A percentile compares a stretch with the other conserved stretches of the same genome.
Conservation (phyloP, 371 early-diverging fungal genomes). For the Apophysomyces variabilis region DNA sequence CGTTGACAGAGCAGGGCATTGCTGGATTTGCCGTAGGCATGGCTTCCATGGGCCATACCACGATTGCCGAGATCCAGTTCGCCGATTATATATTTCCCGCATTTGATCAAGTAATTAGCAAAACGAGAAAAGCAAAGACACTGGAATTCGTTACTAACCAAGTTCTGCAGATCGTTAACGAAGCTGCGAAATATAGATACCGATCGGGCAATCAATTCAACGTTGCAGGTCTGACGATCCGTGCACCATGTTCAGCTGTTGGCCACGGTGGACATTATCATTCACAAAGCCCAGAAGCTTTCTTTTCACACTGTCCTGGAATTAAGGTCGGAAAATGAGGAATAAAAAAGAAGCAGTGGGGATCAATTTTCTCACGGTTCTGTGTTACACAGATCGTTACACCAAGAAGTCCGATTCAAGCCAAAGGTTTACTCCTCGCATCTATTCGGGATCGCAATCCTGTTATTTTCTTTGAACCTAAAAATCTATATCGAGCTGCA, state of each 20-base stretch:
- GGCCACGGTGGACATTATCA: slow-evolving; percentile 98
- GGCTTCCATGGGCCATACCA: slow-evolving; percentile 96
- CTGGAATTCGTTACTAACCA: slow-evolving; percentile 11
- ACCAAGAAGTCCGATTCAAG: slow-evolving; percentile 95
- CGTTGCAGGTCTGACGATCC: slow-evolving; percentile 90
- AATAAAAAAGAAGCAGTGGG: neutral
- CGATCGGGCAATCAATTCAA: slow-evolving; percentile 93
- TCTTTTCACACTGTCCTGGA: slow-evolving; percentile 96
- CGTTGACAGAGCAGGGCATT: slow-evolving; percentile 95
- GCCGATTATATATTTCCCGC: slow-evolving; percentile 98
- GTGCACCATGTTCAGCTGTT: slow-evolving; percentile 94
- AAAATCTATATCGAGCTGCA: slow-evolving; percentile 94
- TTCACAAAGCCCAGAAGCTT: slow-evolving; percentile 95
- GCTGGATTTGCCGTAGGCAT: slow-evolving; percentile 98
- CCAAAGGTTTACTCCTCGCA: slow-evolving; percentile 93
- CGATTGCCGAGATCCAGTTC: slow-evolving; percentile 99
- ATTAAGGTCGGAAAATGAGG: slow-evolving; percentile 63
- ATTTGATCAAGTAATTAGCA: slow-evolving; percentile 85
- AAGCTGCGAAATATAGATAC: slow-evolving; percentile 97
- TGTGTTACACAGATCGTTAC: slow-evolving; percentile 70
- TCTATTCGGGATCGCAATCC: slow-evolving; percentile 96
- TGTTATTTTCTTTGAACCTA: slow-evolving; percentile 96
- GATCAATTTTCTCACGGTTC: slow-evolving; percentile 10
- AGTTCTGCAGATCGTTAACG: slow-evolving; percentile 83
- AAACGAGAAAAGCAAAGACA: neutral